These are phyloP conservation scores for Sarcodon sp. DNA, from an alignment of 768 basidiomycete species.

Conservation along the genomic window DNA sequence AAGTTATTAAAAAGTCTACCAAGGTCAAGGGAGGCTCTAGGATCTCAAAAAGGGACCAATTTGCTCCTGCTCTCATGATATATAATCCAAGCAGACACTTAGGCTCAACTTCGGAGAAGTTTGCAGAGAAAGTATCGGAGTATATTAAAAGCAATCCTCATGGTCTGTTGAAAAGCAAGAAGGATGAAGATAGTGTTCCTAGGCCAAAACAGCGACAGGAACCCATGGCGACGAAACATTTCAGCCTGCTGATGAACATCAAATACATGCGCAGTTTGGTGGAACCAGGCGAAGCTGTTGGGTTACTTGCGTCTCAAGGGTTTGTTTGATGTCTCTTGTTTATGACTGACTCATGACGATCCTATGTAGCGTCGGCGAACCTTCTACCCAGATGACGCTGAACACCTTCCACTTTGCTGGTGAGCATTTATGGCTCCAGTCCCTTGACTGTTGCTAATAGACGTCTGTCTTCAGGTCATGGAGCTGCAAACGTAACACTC, in stretches of 20 bases:
- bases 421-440: constrained; percentile 18
- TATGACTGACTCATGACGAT: constrained; percentile 1
- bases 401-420: constrained; percentile 99
- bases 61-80: constrained; percentile 55
- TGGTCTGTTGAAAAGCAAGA: constrained; percentile 30
- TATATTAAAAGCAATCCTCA: constrained; percentile 72
- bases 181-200: constrained; percentile 25
- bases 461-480: constrained; percentile 52
- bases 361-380: constrained; percentile 76
- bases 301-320: constrained; percentile 94
- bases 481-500: constrained; percentile 97
- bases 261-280: constrained; percentile 91
- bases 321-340: constrained; percentile 22
- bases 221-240: constrained; percentile 34
- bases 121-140: constrained; percentile 65
- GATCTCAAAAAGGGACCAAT: not conserved
- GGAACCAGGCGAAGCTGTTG: constrained; percentile 98
- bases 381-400: constrained; percentile 98
- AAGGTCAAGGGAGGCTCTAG: constrained; percentile 31
- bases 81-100: constrained; percentile 72
- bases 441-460: not conserved
- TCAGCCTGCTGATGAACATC: constrained; percentile 77
- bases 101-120: constrained; percentile 88
- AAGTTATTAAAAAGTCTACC: constrained; percentile 57
- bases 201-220: constrained; percentile 30